Base-by-base conservation (phyloP, 192 early-diverging fungal species). In the Coemansia sp. region DNA sequence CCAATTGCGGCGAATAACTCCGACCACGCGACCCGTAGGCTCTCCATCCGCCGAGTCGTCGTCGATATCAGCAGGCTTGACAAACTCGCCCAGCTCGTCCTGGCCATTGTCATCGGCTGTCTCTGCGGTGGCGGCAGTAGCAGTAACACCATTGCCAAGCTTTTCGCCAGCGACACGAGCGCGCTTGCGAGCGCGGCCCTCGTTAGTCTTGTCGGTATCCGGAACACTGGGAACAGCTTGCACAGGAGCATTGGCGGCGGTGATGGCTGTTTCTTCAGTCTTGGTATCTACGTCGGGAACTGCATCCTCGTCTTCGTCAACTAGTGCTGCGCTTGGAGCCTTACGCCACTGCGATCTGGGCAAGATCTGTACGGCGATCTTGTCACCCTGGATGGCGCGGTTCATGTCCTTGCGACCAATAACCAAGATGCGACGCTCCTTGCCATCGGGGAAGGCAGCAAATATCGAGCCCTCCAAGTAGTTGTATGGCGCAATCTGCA, bases 1-100 rank as follows among this genome's bases (percentile, higher is more conserved):
- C 95, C 96, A 98, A 81, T 96, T 96, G 60, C 94, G 91, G 59
- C 94, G 91, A 70, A 99, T 92, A 45, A 99, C 90, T 15, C 94
- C 94, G 11, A 99, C 95, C 4, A 99, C 87, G 56, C 88, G 87
- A 20, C 88, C 96, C 0, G 92, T 94, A n/a, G 94, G 95, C 56
- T 88, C 84, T n/a, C 71, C 84, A 22, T 76, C 67, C 5, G 10
- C 62, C 17, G 42, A 38, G 11, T 64, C 69, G 36, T 70, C 67
- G 20, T 65, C 60, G 19, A 73, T 20, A n/a, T 68, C 63, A 3
- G 51, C 64, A 0, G 74, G 70, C 22, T 71, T 63, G 36, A 65
- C 62, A 43, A 66, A 59, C 27, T 70, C 71, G 15, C 65, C 62
- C 14, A 51, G 46, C 19, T 46, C 47, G 14, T 62, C 67, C 11